Evolutionary conservation across 140 eudicot genomes (phyloP), one percentile per base, ranked within the genome.

Genomic region (Senecio squalidus): DNA sequence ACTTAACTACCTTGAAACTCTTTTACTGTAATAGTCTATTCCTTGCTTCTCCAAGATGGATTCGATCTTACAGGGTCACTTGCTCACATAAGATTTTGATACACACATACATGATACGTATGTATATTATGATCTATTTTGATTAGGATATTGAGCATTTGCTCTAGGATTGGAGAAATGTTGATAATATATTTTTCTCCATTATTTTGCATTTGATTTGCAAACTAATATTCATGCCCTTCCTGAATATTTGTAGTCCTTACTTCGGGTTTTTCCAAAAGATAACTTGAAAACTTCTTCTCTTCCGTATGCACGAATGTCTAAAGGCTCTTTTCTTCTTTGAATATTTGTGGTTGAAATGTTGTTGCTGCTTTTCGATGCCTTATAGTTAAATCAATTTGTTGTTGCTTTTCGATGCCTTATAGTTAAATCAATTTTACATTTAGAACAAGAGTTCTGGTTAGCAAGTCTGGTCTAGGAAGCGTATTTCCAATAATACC

Each of bases 1-100:
- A 29, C 26, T 54, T 29, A 29, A 54, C 41, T 28, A 54, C 60
- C 60, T 31, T 29, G 60, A 16, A 51, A 25, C 28, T 54, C 9
- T 1, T 15, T 54, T 3, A 17, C 44, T 54, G 16, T 18, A 47
- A 31, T 29, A 6, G 24, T 27, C 25, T 5, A 54, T 54, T 54
- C 20, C 40, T 54, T 11, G 8, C 43, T 39, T 49, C 30, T 23
- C 30, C 17, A 8, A 49, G 55, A 23, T 49, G n/a, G n/a, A n/a
- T n/a, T n/a, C n/a, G n/a, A n/a, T 48, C 31, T 23, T 11, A 9
- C 4, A 23, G 55, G 11, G 9, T 21, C 28, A 9, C 54, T 21
- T 55, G 34, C 27, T 8, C 16, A 22, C 7, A 15, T 54, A 54
- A 43, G 43, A 10, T 54, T 24, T n/a, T 45, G 20, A 45, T 22